Conservation (phyloP, 2,329 filamentous ascomycete genomes). For the Sclerotinia spermophila region DNA sequence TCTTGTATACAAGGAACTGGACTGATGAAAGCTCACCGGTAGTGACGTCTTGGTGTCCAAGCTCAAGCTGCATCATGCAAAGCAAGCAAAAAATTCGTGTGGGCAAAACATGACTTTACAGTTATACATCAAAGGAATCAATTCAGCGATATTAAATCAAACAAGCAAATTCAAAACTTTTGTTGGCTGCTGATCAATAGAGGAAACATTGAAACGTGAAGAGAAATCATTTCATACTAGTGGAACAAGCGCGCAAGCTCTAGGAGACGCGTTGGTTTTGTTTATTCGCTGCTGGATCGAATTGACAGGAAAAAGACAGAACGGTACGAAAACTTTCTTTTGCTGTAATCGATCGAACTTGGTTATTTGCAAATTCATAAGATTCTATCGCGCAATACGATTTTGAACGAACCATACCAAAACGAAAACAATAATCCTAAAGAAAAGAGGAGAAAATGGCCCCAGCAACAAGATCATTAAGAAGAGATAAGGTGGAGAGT, state of each 20-base stretch:
- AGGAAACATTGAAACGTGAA: background rate
- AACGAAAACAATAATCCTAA: background rate
- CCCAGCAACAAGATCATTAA: constrained; percentile 5
- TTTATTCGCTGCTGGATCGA: background rate
- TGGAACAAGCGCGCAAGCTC: background rate
- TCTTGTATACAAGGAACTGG: background rate
- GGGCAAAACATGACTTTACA: background rate
- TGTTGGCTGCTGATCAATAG: background rate
- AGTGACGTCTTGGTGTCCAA: constrained; percentile 13
- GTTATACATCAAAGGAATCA: background rate
- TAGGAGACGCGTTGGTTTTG: background rate
- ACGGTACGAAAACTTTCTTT: background rate
- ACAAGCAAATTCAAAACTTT: background rate
- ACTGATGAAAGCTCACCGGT: constrained; percentile 5
- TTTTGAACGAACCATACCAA: background rate
- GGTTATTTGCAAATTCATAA: background rate
- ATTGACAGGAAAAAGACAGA: background rate
- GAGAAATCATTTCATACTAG: background rate
- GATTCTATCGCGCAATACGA: background rate
- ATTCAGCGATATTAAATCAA: background rate
- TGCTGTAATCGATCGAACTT: background rate
- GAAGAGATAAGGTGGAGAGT: constrained; percentile 8
- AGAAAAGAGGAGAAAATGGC: background rate
- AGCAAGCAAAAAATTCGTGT: constrained; percentile 5
- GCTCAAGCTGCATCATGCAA: constrained; percentile 13